Conservation (phyloP, 148 eudicot genomes). For the Fagopyrum homotropicum region DNA sequence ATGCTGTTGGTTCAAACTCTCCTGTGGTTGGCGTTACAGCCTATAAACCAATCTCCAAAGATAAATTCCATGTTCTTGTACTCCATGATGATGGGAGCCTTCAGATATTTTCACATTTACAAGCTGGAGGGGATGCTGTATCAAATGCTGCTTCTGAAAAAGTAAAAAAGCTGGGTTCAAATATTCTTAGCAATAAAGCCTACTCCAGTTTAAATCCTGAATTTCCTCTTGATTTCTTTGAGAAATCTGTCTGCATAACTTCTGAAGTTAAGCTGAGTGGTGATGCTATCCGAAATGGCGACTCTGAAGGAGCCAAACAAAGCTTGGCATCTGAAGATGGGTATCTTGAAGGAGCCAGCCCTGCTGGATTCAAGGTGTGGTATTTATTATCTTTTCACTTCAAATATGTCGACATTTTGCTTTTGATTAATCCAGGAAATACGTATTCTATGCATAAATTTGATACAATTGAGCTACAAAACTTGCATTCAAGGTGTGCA, state of each 20-base stretch:
- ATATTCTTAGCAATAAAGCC: slow-evolving; percentile 74
- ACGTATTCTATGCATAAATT: neutral
- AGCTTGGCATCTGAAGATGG: slow-evolving; percentile 96
- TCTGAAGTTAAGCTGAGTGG: slow-evolving; percentile 84
- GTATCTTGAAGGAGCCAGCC: slow-evolving; percentile 73
- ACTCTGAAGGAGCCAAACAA: slow-evolving; percentile 94
- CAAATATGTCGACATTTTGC: neutral
- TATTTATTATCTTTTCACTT: neutral
- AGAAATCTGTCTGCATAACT: slow-evolving; percentile 85
- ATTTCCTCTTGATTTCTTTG: slow-evolving; percentile 97
- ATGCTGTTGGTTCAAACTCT: slow-evolving; percentile 82
- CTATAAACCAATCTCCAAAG: slow-evolving; percentile 87
- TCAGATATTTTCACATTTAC: slow-evolving; percentile 82
- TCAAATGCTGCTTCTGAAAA: slow-evolving; percentile 54
- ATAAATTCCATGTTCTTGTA: slow-evolving; percentile 84
- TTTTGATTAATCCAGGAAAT: neutral
- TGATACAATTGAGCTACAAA: neutral
- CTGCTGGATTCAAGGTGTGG: slow-evolving; percentile 85
- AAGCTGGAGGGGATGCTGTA: slow-evolving; percentile 59
- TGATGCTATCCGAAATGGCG: slow-evolving; percentile 89
- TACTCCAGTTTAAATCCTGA: slow-evolving; percentile 85
- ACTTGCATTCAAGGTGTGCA: neutral
- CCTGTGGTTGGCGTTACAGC: slow-evolving; percentile 93
- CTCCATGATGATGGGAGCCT: slow-evolving; percentile 99
- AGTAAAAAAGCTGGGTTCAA: slow-evolving; percentile 80